Base-by-base conservation (phyloP, 306 rosid species). In the Luffa acutangula region DNA sequence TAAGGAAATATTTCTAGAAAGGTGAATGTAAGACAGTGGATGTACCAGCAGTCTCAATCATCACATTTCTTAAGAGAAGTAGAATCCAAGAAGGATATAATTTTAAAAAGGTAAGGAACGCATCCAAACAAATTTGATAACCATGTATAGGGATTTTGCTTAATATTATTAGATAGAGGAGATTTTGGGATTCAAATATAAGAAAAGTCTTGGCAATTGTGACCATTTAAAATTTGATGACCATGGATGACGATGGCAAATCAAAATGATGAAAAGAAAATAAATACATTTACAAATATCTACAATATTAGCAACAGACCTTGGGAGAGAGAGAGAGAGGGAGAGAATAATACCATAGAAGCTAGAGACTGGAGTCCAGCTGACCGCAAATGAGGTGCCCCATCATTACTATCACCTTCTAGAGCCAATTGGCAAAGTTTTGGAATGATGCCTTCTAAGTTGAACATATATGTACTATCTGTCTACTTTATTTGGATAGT, bases 361-460 rank as follows among this genome's bases (percentile, higher is more conserved):
- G 99, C 91, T 62, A 95, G 84, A 84, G 88, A 80, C 76, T 87
- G 96, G 51, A 91, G 89, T 86, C 96, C 99, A 69, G 97, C 90
- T 78, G 97, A 90, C 49, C 93, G 97, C 67, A 92, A 81, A 51
- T 77, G 72, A 67, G 87, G 80, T 80, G 88, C 91, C 83, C 85
- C 88, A 37, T 87, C 95, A 59, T 83, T 85, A 56, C 88, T 90
- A 67, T 95, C 99, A 78, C 34, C 84, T 86, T 91, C 97, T 91
- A 85, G 87, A 85, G 97, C 96, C 89, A 95, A 75, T 85, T 91
- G 89, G 87, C 97, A 93, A 79, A 95, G 89, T 76, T 91, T 91
- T 43, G 92, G 97, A 85, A 92, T 90, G 78, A 95, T 89, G 78
- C 97, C 97, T 89, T 93, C 99, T 72, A 93, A 85, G 90, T 89